Evolutionary conservation across 176 grass and related monocot genomes (phyloP).

Genomic region (Raddia guianensis): DNA sequence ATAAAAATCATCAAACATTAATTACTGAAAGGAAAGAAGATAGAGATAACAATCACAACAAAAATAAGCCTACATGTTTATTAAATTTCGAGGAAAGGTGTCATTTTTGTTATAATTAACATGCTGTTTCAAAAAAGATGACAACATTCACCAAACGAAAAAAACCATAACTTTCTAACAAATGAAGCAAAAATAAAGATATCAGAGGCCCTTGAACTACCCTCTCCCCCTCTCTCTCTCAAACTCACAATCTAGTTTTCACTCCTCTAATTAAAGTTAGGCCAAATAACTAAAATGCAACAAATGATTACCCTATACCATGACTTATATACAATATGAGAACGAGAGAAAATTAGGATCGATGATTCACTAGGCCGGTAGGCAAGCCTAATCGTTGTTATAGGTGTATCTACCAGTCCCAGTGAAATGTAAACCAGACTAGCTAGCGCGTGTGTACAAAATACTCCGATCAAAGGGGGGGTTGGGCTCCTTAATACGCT

Average conservation of each 20-base stretch:
- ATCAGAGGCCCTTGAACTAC: slow-evolving; percentile 31
- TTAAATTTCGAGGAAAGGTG: slow-evolving; percentile 18
- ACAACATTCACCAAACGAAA: slow-evolving; percentile 5
- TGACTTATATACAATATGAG: slow-evolving; percentile 44
- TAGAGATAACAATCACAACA: slow-evolving; percentile 9
- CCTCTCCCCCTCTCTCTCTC: slow-evolving; percentile 9
- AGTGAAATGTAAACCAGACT: slow-evolving; percentile 33
- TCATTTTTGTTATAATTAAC: slow-evolving; percentile 30
- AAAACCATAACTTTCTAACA: slow-evolving; percentile 32
- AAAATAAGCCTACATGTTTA: slow-evolving; percentile 20
- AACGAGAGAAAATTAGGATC: not conserved
- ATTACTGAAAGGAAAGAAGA: not conserved
- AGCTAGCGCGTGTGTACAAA: slow-evolving; percentile 43
- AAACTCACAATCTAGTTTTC: not conserved
- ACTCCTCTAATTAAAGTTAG: slow-evolving; percentile 40
- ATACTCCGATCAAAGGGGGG: slow-evolving; percentile 9
- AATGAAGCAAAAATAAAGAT: slow-evolving; percentile 29
- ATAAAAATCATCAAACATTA: not conserved
- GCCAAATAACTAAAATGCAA: slow-evolving; percentile 43
- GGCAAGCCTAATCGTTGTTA: not conserved
- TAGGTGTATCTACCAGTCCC: slow-evolving; percentile 19
- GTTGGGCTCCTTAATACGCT: not conserved
- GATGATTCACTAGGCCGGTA: slow-evolving; percentile 30
- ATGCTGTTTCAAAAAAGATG: slow-evolving; percentile 29
- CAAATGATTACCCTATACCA: slow-evolving; percentile 17